Percentiles rank a stretch among this genome's conserved stretches.
Evolutionary conservation across 805 yeast species (phyloP).

Genomic region (Helenozyma rhizophorensis): DNA sequence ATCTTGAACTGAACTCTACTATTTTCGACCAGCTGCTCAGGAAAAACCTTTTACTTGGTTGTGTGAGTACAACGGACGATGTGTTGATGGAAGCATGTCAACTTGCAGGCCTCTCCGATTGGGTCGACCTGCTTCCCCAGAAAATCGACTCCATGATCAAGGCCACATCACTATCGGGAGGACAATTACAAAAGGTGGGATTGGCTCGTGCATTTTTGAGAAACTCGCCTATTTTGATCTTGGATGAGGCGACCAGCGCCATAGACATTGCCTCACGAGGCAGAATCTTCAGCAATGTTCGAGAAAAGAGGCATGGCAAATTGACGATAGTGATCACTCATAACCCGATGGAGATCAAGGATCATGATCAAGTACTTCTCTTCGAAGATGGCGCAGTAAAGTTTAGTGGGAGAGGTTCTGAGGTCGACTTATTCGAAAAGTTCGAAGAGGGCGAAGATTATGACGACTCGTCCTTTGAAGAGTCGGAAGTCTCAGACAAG

Average conservation of each 20-base stretch:
- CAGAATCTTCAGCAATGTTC: slow-evolving; percentile 46
- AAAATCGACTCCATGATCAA: slow-evolving; percentile 56
- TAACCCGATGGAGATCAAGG: slow-evolving; percentile 53
- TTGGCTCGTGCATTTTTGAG: slow-evolving; percentile 77
- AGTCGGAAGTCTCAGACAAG: too few species aligned
- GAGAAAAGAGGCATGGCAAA: slow-evolving; percentile 56
- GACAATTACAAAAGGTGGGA: slow-evolving; percentile 82
- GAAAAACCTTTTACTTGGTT: slow-evolving; percentile 14
- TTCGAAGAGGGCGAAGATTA: too few species aligned
- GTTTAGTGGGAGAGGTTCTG: background rate
- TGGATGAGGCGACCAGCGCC: slow-evolving; percentile 88
- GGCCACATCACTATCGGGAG: slow-evolving; percentile 65
- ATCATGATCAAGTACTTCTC: slow-evolving; percentile 54
- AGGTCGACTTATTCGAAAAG: too few species aligned
- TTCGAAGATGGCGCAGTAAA: slow-evolving; percentile 53
- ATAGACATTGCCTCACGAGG: slow-evolving; percentile 54
- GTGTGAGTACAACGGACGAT: slow-evolving; percentile 15
- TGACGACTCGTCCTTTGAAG: too few species aligned
- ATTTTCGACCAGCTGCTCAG: slow-evolving; percentile 40
- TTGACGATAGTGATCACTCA: slow-evolving; percentile 86
- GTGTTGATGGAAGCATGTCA: slow-evolving; percentile 41
- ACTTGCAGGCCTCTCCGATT: slow-evolving; percentile 48
- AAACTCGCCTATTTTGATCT: slow-evolving; percentile 67
- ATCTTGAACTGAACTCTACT: slow-evolving; percentile 68
- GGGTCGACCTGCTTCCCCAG: slow-evolving; percentile 45